These are phyloP conservation scores for Filobasidium floriforme DNA, from an alignment of 768 basidiomycete species.

Conservation along the genomic window DNA sequence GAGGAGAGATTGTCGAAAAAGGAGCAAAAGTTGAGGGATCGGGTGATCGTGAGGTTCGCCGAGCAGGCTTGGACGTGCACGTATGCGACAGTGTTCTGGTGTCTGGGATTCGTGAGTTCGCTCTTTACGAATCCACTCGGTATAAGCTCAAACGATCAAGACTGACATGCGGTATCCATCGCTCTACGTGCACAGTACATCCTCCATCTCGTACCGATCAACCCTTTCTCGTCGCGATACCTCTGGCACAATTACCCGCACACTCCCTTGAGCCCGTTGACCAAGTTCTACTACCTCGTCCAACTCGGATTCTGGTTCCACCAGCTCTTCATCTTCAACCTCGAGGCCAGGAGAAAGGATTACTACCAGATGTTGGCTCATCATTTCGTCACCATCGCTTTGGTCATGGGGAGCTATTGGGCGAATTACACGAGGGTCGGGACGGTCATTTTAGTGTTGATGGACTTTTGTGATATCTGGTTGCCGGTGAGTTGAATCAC, in stretches of 20 bases:
- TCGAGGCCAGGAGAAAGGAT: slow-evolving; percentile 85
- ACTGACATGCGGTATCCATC: slow-evolving; percentile 8
- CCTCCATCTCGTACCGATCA: slow-evolving; percentile 62
- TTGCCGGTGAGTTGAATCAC: slow-evolving; percentile 81
- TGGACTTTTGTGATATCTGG: slow-evolving; percentile 92
- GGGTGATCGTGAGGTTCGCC: slow-evolving; percentile 75
- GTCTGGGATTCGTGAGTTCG: slow-evolving; percentile 67
- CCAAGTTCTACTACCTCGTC: slow-evolving; percentile 83
- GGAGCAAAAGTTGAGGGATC: slow-evolving; percentile 58
- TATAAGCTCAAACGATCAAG: not conserved
- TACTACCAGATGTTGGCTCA: slow-evolving; percentile 94
- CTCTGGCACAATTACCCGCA: slow-evolving; percentile 81
- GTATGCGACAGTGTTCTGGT: slow-evolving; percentile 71
- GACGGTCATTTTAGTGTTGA: slow-evolving; percentile 76
- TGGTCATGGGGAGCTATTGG: slow-evolving; percentile 70
- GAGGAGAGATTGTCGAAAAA: slow-evolving; percentile 17
- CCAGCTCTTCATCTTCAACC: slow-evolving; percentile 82
- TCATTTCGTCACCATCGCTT: slow-evolving; percentile 76
- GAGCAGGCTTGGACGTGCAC: slow-evolving; percentile 88
- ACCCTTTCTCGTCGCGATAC: slow-evolving; percentile 56
- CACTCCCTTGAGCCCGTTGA: slow-evolving; percentile 62
- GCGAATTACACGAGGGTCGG: slow-evolving; percentile 82
- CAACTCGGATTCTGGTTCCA: slow-evolving; percentile 86
- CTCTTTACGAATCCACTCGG: not conserved
- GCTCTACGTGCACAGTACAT: slow-evolving; percentile 58